These are phyloP conservation scores for Russula griseocarnosa DNA, from an alignment of 768 basidiomycete genomes.

Conservation along the genomic window DNA sequence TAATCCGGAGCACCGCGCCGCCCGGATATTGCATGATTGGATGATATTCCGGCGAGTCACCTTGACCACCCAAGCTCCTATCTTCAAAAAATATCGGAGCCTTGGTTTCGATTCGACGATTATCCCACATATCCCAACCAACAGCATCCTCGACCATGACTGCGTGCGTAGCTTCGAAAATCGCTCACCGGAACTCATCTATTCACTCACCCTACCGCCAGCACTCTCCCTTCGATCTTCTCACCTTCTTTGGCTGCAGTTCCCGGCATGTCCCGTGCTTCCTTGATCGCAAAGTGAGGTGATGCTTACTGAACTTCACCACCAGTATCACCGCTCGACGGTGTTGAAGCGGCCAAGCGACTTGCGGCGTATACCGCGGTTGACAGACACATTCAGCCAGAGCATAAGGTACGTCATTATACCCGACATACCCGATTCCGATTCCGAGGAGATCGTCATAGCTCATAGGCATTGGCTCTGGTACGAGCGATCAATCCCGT, in stretches of 20 bases:
- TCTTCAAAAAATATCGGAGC: constrained; percentile 8
- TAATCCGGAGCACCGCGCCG: constrained; percentile 16
- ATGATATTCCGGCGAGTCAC: neutral
- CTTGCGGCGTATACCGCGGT: constrained; percentile 94
- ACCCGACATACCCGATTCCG: neutral
- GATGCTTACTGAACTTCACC: neutral
- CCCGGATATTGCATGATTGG: constrained; percentile 11
- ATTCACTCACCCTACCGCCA: neutral
- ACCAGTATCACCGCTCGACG: constrained; percentile 35
- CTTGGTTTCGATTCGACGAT: neutral
- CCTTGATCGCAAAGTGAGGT: neutral
- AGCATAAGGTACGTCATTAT: constrained; percentile 65
- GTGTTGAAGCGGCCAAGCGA: constrained; percentile 78
- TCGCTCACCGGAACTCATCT: no score
- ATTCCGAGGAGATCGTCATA: constrained; percentile 33
- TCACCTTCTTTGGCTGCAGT: constrained; percentile 6
- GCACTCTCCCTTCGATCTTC: constrained; percentile 12
- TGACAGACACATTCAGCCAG: constrained; percentile 76
- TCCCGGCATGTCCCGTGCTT: constrained; percentile 7
- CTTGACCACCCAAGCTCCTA: neutral
- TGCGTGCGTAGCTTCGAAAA: constrained; percentile 8
- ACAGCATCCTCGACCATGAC: constrained; percentile 6
- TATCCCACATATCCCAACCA: neutral
- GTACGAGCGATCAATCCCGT: constrained; percentile 36
- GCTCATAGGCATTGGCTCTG: constrained; percentile 88